Evolutionary conservation across 2,329 filamentous ascomycete species (phyloP).

Genomic region (Aspergillus caelatus): DNA sequence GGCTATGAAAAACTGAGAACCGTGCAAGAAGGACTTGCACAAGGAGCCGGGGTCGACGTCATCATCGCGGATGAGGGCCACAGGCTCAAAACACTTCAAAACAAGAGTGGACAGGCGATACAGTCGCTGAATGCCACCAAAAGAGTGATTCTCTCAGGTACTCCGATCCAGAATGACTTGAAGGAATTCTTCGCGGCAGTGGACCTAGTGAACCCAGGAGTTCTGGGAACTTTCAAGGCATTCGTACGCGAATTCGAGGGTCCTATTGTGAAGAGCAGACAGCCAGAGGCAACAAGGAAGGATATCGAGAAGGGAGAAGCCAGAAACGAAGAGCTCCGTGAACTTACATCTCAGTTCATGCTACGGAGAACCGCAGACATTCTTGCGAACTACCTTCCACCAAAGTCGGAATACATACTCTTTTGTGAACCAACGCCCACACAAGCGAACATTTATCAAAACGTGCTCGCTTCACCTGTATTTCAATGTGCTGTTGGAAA

Average conservation of each 20-base stretch:
- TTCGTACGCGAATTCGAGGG: conserved; percentile 68
- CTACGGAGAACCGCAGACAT: conserved; percentile 68
- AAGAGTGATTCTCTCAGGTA: conserved; percentile 67
- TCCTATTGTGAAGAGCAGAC: conserved; percentile 65
- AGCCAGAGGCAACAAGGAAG: conserved; percentile 63
- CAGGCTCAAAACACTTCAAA: conserved; percentile 68
- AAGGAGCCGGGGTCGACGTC: conserved; percentile 67
- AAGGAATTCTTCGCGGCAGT: conserved; percentile 69
- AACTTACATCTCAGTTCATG: conserved; percentile 66
- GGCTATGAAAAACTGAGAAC: conserved; percentile 71
- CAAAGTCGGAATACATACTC: conserved; percentile 69
- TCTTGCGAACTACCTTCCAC: conserved; percentile 66
- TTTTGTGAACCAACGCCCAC: conserved; percentile 65
- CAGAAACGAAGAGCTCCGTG: conserved; percentile 62
- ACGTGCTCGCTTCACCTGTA: conserved; percentile 65
- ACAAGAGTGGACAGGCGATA: conserved; percentile 68
- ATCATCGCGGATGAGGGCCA: conserved; percentile 72
- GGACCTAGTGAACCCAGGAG: conserved; percentile 69
- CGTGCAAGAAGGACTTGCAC: conserved; percentile 67
- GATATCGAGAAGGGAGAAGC: conserved; percentile 67
- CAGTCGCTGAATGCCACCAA: conserved; percentile 64
- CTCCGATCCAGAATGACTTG: conserved; percentile 69
- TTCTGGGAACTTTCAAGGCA: conserved; percentile 62
- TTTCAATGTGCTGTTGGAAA: conserved; percentile 66
- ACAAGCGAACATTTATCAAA: conserved; percentile 64